Evolutionary conservation across 108 stramenopile genomes (phyloP), one percentile per base, ranked within the genome.

Genomic region (Cyclotella kingstonii): DNA sequence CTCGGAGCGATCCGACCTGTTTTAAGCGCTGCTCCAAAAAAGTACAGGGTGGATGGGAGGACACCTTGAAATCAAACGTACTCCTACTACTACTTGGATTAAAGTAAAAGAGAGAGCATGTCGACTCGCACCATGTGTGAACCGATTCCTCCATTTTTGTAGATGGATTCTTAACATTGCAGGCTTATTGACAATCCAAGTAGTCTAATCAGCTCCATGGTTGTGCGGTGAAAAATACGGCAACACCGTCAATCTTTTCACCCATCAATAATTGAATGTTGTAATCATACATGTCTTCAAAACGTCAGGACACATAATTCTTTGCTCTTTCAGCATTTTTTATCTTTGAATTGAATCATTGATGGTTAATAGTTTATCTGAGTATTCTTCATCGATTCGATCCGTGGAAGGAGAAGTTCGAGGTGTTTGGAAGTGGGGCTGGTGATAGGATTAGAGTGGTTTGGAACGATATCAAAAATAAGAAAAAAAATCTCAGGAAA

Each of bases 261-360:
- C 63, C 2, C 29, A 65, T 30, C 38, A 66, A 50, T 62, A 58
- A 34, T 56, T 47, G 3, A 81, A 70, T 15, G 62, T 84, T 48
- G 65, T 56, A 0, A 81, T 84, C 57, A 69, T 79, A 2, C 84
- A 84, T 38, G 66, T 81, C 40, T 84, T 68, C 70, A 84, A 84
- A 39, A 76, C 83, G 30, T 80, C 83, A 9, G 83, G 83, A 36
- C 77, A 78, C 15, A 76, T 80, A 31, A 42, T 81, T 15, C 62
- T 81, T 1, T 28, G 28, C n/a, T 80, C 77, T 52, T 81, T 81
- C 43, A 18, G 33, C 48, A 0, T 84, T 66, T 64, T 68, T 4
- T 21, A 39, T 23, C 29, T 61, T 9, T 84, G 84, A 41, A 30
- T 63, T 2, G 63, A 63, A n/a, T 63, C 66, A 11, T 60, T 58